Conservation (phyloP, 305 asterid genomes). For the Solanum chacoense region DNA sequence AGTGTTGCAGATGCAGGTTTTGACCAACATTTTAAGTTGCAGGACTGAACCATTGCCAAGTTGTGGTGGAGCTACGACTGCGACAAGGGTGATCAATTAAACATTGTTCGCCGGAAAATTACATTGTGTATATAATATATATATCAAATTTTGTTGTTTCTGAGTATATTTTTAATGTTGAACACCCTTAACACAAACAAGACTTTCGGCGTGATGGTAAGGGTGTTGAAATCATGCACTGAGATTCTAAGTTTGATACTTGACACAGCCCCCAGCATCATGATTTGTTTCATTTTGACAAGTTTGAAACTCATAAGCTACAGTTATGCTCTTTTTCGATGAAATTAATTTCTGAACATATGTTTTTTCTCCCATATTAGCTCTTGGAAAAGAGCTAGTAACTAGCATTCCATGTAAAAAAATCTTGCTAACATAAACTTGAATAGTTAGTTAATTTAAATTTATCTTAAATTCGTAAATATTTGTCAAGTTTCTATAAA, state of each 20-base stretch:
- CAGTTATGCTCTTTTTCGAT: background rate
- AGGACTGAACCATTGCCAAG: background rate
- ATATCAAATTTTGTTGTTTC: background rate
- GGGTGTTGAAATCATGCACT: background rate
- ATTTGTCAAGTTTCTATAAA: background rate
- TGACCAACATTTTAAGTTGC: background rate
- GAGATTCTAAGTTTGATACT: background rate
- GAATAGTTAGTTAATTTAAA: background rate
- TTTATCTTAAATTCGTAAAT: background rate
- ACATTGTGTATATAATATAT: background rate
- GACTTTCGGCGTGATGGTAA: background rate
- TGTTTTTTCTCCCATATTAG: background rate
- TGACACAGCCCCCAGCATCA: background rate
- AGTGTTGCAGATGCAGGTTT: background rate
- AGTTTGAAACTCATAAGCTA: background rate
- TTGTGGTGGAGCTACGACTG: background rate
- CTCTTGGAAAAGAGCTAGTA: background rate
- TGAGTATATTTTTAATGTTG: background rate
- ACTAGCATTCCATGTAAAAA: background rate
- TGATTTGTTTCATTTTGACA: background rate
- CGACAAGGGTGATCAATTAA: background rate
- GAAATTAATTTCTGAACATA: background rate
- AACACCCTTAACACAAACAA: background rate
- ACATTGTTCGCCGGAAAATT: background rate
- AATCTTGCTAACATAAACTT: background rate